Conservation (phyloP, 2,329 filamentous ascomycete genomes). For the Xylariaceae sp. region DNA sequence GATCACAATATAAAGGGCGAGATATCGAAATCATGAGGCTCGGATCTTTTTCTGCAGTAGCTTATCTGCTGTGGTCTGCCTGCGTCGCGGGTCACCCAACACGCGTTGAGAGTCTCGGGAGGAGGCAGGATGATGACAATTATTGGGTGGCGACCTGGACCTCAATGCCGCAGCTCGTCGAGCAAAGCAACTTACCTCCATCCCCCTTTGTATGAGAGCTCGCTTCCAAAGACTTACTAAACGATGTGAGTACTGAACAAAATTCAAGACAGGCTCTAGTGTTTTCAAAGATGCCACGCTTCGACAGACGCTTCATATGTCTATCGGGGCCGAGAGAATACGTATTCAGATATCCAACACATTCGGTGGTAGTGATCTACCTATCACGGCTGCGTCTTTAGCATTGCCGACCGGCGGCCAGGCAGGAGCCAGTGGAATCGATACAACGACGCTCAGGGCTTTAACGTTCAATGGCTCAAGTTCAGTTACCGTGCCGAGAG, state of each 20-base stretch:
- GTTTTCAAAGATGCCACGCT: conserved; percentile 62
- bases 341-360: conserved; percentile 64
- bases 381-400: conserved; percentile 58
- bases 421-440: conserved; percentile 52
- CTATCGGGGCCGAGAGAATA: conserved; percentile 54
- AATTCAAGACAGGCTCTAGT: conserved; percentile 35
- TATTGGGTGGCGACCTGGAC: conserved; percentile 66
- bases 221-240: not conserved
- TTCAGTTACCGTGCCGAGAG: conserved; percentile 52
- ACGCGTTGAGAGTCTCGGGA: not conserved
- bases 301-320: conserved; percentile 63
- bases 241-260: conserved; percentile 1
- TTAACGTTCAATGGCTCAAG: conserved; percentile 58
- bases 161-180: conserved; percentile 64
- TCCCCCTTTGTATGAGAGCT: conserved; percentile 51
- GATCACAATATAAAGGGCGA: no score
- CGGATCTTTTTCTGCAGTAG: conserved; percentile 12
- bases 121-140: conserved; percentile 31
- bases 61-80: conserved; percentile 21
- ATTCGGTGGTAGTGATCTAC: conserved; percentile 59
- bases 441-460: conserved; percentile 48
- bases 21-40: conserved; percentile 12
- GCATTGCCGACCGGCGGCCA: conserved; percentile 53
- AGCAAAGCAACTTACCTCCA: conserved; percentile 60
- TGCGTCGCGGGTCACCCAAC: conserved; percentile 15